Evolutionary conservation across 495 filamentous ascomycete genomes (phyloP), one percentile per base, ranked within the genome.

Genomic region (Aspergillus cavernicola): DNA sequence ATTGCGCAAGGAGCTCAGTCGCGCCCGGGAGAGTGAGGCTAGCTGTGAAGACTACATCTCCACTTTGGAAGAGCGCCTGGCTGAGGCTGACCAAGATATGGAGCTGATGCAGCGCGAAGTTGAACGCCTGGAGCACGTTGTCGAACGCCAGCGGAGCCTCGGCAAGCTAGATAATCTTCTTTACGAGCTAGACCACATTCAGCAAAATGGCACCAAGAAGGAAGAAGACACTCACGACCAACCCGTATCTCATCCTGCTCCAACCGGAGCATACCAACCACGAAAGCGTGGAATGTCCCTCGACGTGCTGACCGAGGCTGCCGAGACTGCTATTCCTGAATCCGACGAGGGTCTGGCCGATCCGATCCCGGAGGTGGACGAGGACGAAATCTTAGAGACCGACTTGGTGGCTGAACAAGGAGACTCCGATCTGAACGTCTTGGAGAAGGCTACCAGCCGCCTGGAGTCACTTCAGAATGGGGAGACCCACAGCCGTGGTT

Each of bases 31-130:
- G 48, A 96, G 88, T 62, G 93, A 99, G 71, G 79, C 85, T 18
- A 82, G 84, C 48, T 87, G 81, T 59, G 93, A 99, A 62, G 92
- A 97, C 48, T 99, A 99, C 64, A 97, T 99, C 41, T 92, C 93
- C 3, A 97, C 92, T 2, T 75, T 99, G 29, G 93, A 99, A 68
- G 93, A 97, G 67, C 86, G 93, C 15, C 81, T 99, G 13, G 95
- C 95, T 0, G 93, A 99, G 69, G 83, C 90, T 4, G 93, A 99
- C 60, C 92, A 97, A 64, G 95, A 99, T 62, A 85, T 89, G 62
- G 93, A 97, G 63, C 66, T 95, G 50, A 95, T 97, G 92, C 90
- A 96, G 70, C 87, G 91, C 22, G 93, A 99, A 65, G 88, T 99
- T 60, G 85, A 95, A 66, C 84, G 92, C 32, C 75, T 99, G 29